Percentiles rank a stretch among this genome's conserved stretches.
These are phyloP conservation scores for Kwoniella mangroviensis DNA, from an alignment of 768 basidiomycete genomes.

Conservation along the genomic window DNA sequence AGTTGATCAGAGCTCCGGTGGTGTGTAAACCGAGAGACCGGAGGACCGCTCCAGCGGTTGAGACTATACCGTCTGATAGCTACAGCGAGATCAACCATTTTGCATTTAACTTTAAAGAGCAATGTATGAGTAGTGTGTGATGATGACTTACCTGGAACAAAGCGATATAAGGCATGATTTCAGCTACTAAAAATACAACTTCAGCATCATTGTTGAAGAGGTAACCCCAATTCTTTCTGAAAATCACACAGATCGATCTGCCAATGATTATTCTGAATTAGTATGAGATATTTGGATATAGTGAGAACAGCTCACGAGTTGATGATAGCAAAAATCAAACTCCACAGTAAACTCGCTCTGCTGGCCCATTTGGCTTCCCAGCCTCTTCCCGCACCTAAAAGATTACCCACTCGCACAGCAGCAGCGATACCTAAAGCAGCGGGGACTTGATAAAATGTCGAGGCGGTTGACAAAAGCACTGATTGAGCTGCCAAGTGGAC, in stretches of 20 bases:
- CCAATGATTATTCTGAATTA: neutral
- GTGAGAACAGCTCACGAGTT: slow-evolving; percentile 61
- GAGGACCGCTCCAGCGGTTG: slow-evolving; percentile 75
- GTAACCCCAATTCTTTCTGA: slow-evolving; percentile 71
- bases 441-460: slow-evolving; percentile 77
- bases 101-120: too few relatives aligned
- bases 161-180: slow-evolving; percentile 72
- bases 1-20: slow-evolving; percentile 76
- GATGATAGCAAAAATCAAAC: slow-evolving; percentile 68
- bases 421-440: slow-evolving; percentile 80
- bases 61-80: slow-evolving; percentile 77
- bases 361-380: slow-evolving; percentile 73
- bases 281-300: neutral
- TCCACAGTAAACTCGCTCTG: slow-evolving; percentile 69
- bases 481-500: slow-evolving; percentile 84
- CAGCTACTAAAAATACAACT: slow-evolving; percentile 67
- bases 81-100: slow-evolving; percentile 61
- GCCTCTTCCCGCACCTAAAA: slow-evolving; percentile 79
- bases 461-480: slow-evolving; percentile 64
- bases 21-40: slow-evolving; percentile 79
- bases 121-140: neutral
- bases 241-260: slow-evolving; percentile 53
- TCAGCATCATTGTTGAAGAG: slow-evolving; percentile 74
- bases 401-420: slow-evolving; percentile 84
- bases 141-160: slow-evolving; percentile 58